Conservation (phyloP, 1,284 basidiomycete species). For the Tranzscheliella williamsii region DNA sequence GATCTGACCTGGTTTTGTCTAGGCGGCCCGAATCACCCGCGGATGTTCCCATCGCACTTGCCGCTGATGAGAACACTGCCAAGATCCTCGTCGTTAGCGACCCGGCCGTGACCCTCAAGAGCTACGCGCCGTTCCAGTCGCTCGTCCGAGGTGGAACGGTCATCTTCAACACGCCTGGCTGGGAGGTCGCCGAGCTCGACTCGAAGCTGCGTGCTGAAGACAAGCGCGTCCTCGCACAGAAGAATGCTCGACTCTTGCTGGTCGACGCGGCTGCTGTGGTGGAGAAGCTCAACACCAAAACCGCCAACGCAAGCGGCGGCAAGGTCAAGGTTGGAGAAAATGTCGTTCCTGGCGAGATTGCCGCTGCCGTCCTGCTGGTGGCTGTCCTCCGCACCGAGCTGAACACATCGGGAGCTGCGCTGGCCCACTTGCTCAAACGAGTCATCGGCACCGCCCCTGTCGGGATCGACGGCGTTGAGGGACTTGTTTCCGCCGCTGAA, state of each 20-base stretch:
- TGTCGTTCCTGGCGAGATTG: conserved; percentile 44
- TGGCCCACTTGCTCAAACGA: conserved; percentile 35
- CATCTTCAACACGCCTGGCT: conserved; percentile 52
- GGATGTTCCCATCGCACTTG: conserved; percentile 49
- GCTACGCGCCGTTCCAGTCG: conserved; percentile 48
- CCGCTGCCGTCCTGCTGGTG: conserved; percentile 47
- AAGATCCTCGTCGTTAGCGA: conserved; percentile 52
- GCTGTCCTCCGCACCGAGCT: conserved; percentile 46
- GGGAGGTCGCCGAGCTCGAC: conserved; percentile 53
- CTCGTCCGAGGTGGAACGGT: conserved; percentile 52
- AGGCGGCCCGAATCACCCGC: conserved; percentile 36
- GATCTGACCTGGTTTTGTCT: conserved; percentile 51
- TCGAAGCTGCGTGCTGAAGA: conserved; percentile 53
- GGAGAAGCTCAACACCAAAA: conserved; percentile 44
- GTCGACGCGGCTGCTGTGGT: conserved; percentile 51
- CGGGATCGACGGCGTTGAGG: conserved; percentile 47
- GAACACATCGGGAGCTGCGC: conserved; percentile 31
- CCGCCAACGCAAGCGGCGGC: conserved; percentile 39
- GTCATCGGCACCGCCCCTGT: conserved; percentile 52
- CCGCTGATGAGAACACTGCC: conserved; percentile 40
- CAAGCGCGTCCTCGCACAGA: conserved; percentile 50
- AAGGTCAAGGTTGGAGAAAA: conserved; percentile 49
- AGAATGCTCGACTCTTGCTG: conserved; percentile 45
- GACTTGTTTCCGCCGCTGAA: conserved; percentile 45
- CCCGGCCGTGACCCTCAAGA: conserved; percentile 47